Evolutionary conservation across 1,284 basidiomycete genomes (phyloP).

Genomic region (Cutaneotrichosporon sp.): DNA sequence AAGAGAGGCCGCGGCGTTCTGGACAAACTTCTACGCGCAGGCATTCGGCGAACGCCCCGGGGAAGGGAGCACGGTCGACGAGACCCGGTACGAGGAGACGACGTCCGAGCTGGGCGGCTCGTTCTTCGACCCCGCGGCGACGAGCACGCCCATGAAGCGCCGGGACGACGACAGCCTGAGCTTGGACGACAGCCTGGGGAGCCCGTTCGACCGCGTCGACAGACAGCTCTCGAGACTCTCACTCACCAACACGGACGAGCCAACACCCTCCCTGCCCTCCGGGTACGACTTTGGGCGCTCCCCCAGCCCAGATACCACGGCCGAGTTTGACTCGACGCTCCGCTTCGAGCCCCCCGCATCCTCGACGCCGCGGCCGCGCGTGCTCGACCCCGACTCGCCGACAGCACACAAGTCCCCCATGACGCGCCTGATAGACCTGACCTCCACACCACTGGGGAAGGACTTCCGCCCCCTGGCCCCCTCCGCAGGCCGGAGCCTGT

Average conservation of each 20-base stretch:
- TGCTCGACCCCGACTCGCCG: neutral
- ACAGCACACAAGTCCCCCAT: neutral
- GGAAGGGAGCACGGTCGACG: constrained; percentile 16
- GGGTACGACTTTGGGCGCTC: constrained; percentile 29
- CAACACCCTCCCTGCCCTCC: constrained; percentile 42
- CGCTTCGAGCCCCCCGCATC: neutral
- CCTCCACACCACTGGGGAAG: constrained; percentile 60
- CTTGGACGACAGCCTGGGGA: constrained; percentile 70
- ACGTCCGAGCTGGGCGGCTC: constrained; percentile 38
- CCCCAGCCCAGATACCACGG: neutral
- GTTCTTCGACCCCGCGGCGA: constrained; percentile 39
- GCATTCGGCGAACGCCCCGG: constrained; percentile 22
- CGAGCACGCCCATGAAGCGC: constrained; percentile 41
- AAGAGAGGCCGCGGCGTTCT: constrained; percentile 89
- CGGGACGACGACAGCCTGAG: constrained; percentile 61
- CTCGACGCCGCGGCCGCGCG: neutral
- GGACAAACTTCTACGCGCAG: constrained; percentile 87
- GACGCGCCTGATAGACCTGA: constrained; percentile 58
- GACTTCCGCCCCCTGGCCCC: constrained; percentile 43
- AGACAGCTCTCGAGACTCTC: constrained; percentile 60
- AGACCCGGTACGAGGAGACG: constrained; percentile 18
- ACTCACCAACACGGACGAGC: constrained; percentile 45
- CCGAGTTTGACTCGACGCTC: neutral
- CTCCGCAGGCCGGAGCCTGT: neutral
- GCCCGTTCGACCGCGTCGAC: constrained; percentile 71